A percentile compares a stretch with the other conserved stretches of the same genome.
phyloP scores from a whole-genome alignment of 2,329 filamentous ascomycete genomes.

The Aspergillus tubingensis region DNA sequence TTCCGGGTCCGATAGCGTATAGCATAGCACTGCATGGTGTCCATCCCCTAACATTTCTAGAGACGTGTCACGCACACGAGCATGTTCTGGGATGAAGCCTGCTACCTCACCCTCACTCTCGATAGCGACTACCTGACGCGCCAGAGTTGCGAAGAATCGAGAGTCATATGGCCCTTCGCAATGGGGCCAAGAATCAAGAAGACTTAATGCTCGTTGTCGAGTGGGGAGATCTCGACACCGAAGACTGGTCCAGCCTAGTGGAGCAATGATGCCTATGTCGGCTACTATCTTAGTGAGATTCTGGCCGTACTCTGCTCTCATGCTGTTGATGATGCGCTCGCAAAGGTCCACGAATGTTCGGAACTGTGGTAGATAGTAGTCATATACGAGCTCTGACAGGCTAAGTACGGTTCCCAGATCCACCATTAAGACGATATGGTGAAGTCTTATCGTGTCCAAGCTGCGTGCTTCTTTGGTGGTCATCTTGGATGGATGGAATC shows the following conservation, averaged over 20 bases:
- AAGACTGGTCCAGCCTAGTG: slow-evolving; percentile 34
- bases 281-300: not conserved
- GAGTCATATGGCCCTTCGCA: slow-evolving; percentile 41
- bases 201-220: slow-evolving; percentile 29
- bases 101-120: slow-evolving; percentile 12
- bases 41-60: not conserved
- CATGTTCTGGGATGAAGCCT: not conserved
- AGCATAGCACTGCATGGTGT: not conserved
- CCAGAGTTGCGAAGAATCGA: slow-evolving; percentile 30
- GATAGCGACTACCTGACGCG: slow-evolving; percentile 7
- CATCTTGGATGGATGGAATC: not conserved
- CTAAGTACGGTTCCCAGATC: not conserved
- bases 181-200: slow-evolving; percentile 32
- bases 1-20: not conserved
- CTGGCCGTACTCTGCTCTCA: not conserved
- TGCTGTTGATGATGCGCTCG: not conserved
- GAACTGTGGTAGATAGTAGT: not conserved
- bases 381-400: not conserved
- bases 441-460: not conserved
- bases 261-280: slow-evolving; percentile 28
- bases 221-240: slow-evolving; percentile 31
- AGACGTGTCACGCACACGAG: not conserved
- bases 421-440: not conserved
- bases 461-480: not conserved
- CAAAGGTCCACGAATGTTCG: not conserved